These are phyloP conservation scores for Cladosporium sphaerospermum DNA, from an alignment of 2,329 filamentous ascomycete genomes.

Conservation along the genomic window DNA sequence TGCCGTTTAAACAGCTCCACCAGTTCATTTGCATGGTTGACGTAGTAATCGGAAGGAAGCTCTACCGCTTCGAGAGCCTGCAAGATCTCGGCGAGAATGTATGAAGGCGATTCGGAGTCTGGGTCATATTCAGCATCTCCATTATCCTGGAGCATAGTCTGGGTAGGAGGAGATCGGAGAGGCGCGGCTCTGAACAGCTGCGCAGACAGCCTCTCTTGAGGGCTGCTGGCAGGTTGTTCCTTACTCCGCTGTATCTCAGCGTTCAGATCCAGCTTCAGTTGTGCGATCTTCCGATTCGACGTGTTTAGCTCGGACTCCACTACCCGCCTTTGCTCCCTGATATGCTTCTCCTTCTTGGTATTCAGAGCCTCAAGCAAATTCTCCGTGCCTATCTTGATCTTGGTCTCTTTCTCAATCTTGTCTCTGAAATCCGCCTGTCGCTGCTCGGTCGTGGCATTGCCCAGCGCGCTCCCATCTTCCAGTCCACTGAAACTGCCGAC, in stretches of 20 bases:
- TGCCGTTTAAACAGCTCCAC: constrained; percentile 96
- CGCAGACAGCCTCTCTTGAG: constrained; percentile 44
- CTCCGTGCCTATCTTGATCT: constrained; percentile 96
- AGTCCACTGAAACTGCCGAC: constrained; percentile 45
- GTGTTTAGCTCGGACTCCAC: constrained; percentile 81
- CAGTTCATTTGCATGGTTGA: constrained; percentile 81
- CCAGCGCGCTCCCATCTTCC: constrained; percentile 54
- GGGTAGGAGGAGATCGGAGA: constrained; percentile 45
- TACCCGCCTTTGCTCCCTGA: constrained; percentile 57
- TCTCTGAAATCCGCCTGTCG: constrained; percentile 71
- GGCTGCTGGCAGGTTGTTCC: constrained; percentile 42
- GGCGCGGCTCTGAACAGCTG: constrained; percentile 53
- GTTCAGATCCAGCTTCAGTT: constrained; percentile 54
- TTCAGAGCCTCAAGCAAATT: constrained; percentile 95
- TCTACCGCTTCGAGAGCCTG: constrained; percentile 83
- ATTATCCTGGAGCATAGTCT: constrained; percentile 32
- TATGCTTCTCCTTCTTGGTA: constrained; percentile 90
- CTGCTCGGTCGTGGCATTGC: constrained; percentile 56
- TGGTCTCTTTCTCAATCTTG: constrained; percentile 86
- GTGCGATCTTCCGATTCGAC: constrained; percentile 66
- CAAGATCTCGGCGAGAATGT: constrained; percentile 80
- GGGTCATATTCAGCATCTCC: constrained; percentile 57
- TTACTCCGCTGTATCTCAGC: constrained; percentile 55
- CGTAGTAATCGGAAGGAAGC: constrained; percentile 90
- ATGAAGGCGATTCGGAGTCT: constrained; percentile 78